These are phyloP conservation scores for Diplogelasinospora grovesii DNA, from an alignment of 495 filamentous ascomycete genomes.

Conservation along the genomic window DNA sequence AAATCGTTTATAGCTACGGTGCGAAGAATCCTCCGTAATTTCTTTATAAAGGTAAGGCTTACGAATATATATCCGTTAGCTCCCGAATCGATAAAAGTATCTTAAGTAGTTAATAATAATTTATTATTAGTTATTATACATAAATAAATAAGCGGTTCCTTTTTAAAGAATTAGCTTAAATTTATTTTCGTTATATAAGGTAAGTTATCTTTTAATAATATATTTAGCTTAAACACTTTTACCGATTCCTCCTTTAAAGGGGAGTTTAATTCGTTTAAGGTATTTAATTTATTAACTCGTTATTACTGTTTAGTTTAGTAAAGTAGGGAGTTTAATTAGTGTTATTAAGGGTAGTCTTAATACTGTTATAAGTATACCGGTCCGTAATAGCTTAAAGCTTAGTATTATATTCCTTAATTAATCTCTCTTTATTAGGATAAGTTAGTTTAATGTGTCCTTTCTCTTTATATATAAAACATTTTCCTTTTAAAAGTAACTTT, in stretches of 20 bases:
- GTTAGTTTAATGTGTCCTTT: no score
- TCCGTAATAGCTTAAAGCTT: no score
- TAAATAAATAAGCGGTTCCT: not conserved
- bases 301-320: no score
- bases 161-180: not conserved
- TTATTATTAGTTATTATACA: not conserved
- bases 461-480: no score
- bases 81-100: not conserved
- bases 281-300: slow-evolving; percentile 5
- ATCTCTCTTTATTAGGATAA: no score
- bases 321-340: no score
- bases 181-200: no score
- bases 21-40: not conserved
- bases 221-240: no score
- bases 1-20: not conserved
- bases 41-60: not conserved
- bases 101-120: not conserved
- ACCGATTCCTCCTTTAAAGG: not conserved
- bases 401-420: no score
- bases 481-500: no score
- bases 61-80: slow-evolving; percentile 2
- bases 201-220: not conserved
- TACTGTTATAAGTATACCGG: no score
- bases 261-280: slow-evolving; percentile 1
- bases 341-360: no score